These are phyloP conservation scores for Podaxis carcinomalis DNA, from an alignment of 768 basidiomycete genomes.

Conservation along the genomic window DNA sequence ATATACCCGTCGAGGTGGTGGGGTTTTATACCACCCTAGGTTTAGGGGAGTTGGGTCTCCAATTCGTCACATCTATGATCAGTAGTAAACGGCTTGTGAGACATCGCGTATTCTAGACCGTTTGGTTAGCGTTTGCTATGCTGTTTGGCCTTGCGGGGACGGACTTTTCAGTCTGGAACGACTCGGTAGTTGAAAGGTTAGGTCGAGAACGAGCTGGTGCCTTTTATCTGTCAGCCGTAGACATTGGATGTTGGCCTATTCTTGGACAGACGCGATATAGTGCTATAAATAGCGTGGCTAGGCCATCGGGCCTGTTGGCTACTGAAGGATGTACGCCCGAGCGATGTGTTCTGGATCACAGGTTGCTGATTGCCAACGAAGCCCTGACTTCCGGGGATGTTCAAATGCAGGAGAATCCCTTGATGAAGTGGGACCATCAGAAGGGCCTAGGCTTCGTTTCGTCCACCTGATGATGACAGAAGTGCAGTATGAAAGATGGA, in stretches of 20 bases:
- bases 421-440: background rate
- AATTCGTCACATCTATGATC: background rate
- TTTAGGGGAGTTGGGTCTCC: background rate
- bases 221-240: background rate
- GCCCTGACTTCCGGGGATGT: background rate
- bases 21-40: background rate
- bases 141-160: background rate
- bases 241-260: background rate
- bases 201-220: background rate
- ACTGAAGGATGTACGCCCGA: no score
- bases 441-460: background rate
- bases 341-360: no score
- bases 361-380: background rate
- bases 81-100: background rate
- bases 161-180: background rate
- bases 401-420: background rate
- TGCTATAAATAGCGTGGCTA: background rate
- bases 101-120: background rate
- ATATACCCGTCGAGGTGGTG: background rate
- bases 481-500: no score
- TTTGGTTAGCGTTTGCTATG: background rate
- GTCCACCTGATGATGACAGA: no score
- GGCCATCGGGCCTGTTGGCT: background rate
- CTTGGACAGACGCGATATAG: background rate
- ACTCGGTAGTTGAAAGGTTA: background rate